Percentiles rank a stretch among this genome's conserved stretches.
Evolutionary conservation across 2,329 filamentous ascomycete genomes (phyloP).

Genomic region (Xylaria sp.): DNA sequence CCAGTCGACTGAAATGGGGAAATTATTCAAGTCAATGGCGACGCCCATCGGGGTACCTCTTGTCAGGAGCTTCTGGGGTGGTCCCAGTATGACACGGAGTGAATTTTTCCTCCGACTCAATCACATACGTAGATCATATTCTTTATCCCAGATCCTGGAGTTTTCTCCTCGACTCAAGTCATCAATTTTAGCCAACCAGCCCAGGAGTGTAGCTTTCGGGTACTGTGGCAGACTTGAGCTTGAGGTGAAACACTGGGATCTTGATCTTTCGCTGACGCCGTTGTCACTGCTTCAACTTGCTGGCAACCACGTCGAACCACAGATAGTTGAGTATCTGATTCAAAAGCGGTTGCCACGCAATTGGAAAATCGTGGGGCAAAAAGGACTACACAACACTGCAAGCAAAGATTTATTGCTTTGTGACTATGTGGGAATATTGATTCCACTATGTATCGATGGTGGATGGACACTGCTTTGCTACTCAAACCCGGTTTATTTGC

Average conservation of each 20-base stretch:
- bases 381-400: background rate
- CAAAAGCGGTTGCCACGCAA: background rate
- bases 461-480: conserved; percentile 19
- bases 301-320: background rate
- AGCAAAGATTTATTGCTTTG: conserved; percentile 1
- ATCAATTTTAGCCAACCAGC: background rate
- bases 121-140: background rate
- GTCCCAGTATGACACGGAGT: no score
- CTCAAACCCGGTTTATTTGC: background rate
- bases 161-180: background rate
- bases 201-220: background rate
- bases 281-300: background rate
- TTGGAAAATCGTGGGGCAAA: conserved; percentile 2
- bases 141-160: background rate
- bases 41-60: background rate
- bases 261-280: background rate
- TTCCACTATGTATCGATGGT: conserved; percentile 12
- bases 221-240: background rate
- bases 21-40: conserved; percentile 7
- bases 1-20: conserved; percentile 12
- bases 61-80: background rate
- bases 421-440: conserved; percentile 6
- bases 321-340: conserved; percentile 7
- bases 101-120: background rate
- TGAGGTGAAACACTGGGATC: background rate